A percentile compares a stretch with the other conserved stretches of the same genome.
Evolutionary conservation across 805 yeast species (phyloP).

Genomic region (Torulaspora gathmanii): DNA sequence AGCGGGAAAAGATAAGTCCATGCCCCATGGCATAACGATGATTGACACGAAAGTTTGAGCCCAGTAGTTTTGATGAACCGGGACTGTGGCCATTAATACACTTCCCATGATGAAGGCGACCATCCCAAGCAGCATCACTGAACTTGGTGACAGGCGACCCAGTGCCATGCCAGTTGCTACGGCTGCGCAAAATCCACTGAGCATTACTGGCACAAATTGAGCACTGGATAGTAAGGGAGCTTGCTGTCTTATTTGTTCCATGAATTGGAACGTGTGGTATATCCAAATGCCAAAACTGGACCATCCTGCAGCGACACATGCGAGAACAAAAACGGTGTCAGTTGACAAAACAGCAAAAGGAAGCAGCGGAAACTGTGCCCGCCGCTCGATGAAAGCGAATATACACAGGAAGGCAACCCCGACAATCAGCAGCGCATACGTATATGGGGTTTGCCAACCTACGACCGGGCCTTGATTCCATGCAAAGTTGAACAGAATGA

Average conservation of each 20-base stretch:
- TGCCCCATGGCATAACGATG: slow-evolving; percentile 54
- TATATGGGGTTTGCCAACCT: slow-evolving; percentile 55
- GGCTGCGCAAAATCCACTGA: slow-evolving; percentile 52
- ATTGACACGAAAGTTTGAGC: slow-evolving; percentile 48
- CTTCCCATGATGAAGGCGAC: slow-evolving; percentile 45
- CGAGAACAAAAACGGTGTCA: slow-evolving; percentile 44
- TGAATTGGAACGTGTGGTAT: slow-evolving; percentile 47
- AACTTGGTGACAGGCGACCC: slow-evolving; percentile 40
- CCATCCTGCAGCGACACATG: slow-evolving; percentile 55
- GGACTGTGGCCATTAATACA: slow-evolving; percentile 46
- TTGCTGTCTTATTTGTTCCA: slow-evolving; percentile 42
- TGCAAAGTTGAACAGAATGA: slow-evolving; percentile 53
- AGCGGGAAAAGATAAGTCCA: slow-evolving; percentile 68
- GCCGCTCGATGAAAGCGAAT: slow-evolving; percentile 44
- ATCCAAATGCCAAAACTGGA: slow-evolving; percentile 65
- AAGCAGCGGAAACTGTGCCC: slow-evolving; percentile 45
- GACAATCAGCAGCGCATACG: slow-evolving; percentile 47
- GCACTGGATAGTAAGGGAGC: slow-evolving; percentile 42
- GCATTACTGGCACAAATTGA: slow-evolving; percentile 39
- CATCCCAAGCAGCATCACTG: slow-evolving; percentile 45
- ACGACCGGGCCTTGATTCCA: slow-evolving; percentile 66
- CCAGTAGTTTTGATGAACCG: slow-evolving; percentile 53
- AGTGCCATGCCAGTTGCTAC: slow-evolving; percentile 43
- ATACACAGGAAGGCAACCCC: slow-evolving; percentile 39
- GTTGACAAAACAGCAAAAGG: slow-evolving; percentile 43